Evolutionary conservation across 2,329 filamentous ascomycete genomes (phyloP), one percentile per base, ranked within the genome.

Genomic region (Knoxdaviesia capensis): DNA sequence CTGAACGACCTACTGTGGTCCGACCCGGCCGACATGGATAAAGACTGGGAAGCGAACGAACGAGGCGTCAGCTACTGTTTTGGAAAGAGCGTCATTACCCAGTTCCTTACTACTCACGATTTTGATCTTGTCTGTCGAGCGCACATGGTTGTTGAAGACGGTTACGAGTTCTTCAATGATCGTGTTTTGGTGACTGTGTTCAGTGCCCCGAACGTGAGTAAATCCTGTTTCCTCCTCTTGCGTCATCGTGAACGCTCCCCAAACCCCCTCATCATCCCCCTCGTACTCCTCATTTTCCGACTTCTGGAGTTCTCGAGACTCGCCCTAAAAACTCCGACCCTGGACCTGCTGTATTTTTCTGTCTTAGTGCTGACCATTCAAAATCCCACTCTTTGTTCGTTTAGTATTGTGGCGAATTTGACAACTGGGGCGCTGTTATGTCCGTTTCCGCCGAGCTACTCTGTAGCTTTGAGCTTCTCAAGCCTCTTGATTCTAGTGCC

Each of bases 341-440:
- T 20, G 20, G 20, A 20, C 20, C 20, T 20, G 20, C 20, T 6
- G 7, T 34, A 28, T 40, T 39, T 3, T 28, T 39, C 32, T 28
- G 44, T 33, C 9, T 30, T 11, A 5, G 31, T 46, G 44, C 56
- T 61, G 51, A 58, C 51, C n/a, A 20, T 20, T 20, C 20, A 20
- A 20, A 20, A 20, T 20, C 3, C 20, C 20, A 20, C 20, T 20
- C 20, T 20, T 20, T 30, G 33, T 7, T 28, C 8, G 36, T 34
- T 34, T 49, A 93, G 83, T 96, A 98, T 55, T 98, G 90, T 53
- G 90, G 90, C 50, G 90, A 98, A 59, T 98, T 98, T 50, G 90
- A 98, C 57, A 98, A 98, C 49, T 96, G 90, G 85, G 90, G 90
- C 20, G 90, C 90, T 9, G 87, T 96, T 50, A 98, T 98, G 90